Evolutionary conservation across 164 flowering plant species (phyloP).

Genomic region (Litsea cubeba): DNA sequence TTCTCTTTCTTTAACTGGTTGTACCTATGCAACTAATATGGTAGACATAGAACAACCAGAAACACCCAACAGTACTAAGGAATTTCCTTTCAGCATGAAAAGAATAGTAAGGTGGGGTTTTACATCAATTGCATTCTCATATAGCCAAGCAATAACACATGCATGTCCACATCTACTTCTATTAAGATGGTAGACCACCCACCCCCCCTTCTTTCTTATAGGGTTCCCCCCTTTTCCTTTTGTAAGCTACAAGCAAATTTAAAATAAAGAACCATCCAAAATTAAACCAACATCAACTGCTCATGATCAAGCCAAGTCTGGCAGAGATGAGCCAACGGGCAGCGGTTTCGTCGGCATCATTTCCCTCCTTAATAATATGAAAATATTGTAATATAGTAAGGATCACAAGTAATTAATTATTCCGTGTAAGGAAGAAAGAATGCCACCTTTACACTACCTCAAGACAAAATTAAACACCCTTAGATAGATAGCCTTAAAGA

Average conservation of each 20-base stretch:
- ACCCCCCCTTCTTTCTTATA: neutral
- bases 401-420: neutral
- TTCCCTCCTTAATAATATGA: neutral
- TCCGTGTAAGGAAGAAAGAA: neutral
- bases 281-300: neutral
- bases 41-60: neutral
- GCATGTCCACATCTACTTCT: constrained; percentile 5
- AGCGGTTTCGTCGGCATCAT: neutral
- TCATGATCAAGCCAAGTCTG: neutral
- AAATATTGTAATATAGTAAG: neutral
- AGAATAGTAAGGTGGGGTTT: neutral
- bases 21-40: neutral
- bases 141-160: constrained; percentile 1
- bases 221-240: constrained; percentile 9
- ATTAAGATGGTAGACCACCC: constrained; percentile 5
- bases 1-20: neutral
- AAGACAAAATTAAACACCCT: neutral
- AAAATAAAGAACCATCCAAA: constrained; percentile 2
- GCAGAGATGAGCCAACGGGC: neutral
- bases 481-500: neutral
- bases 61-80: neutral
- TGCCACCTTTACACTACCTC: neutral
- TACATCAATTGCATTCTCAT: neutral
- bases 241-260: neutral
- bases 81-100: neutral